Conservation (phyloP, 768 basidiomycete species). For the Polyporus arcularius region DNA sequence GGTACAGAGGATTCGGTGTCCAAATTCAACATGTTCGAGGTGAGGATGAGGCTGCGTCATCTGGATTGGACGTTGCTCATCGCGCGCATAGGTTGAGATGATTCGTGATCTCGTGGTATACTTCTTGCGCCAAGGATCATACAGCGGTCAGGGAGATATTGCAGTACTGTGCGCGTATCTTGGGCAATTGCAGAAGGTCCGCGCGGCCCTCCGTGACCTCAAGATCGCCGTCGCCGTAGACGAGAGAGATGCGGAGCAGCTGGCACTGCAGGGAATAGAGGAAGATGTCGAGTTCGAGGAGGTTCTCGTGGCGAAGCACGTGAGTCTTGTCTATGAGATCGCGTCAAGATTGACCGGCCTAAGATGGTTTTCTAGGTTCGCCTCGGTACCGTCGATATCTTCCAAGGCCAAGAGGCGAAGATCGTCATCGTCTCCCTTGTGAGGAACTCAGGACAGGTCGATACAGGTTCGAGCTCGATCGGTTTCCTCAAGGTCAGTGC, state of each 20-base stretch:
- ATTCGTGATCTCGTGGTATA: conserved; percentile 56
- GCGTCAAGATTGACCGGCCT: background rate
- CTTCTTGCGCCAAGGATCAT: conserved; percentile 51
- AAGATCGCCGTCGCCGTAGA: conserved; percentile 68
- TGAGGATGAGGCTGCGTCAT: conserved; percentile 19
- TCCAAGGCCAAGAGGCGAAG: conserved; percentile 74
- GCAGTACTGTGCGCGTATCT: conserved; percentile 57
- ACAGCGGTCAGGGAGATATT: conserved; percentile 49
- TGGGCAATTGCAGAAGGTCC: conserved; percentile 48
- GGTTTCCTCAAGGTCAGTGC: conserved; percentile 71
- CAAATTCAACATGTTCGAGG: conserved; percentile 72
- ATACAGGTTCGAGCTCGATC: conserved; percentile 38
- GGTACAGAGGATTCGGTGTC: conserved; percentile 65
- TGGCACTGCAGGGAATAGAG: conserved; percentile 51
- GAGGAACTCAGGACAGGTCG: conserved; percentile 55
- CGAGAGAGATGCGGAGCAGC: conserved; percentile 64
- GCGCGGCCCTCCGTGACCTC: conserved; percentile 39
- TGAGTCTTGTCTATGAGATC: conserved; percentile 29
- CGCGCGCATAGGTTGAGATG: conserved; percentile 37
- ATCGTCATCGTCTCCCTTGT: conserved; percentile 77
- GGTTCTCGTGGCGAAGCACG: conserved; percentile 54
- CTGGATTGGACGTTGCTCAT: background rate
- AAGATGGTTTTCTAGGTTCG: conserved; percentile 48
- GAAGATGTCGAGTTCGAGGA: conserved; percentile 40
- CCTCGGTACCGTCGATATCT: conserved; percentile 76